Conservation (phyloP, 768 basidiomycete genomes). For the Termitomyces titanicus region DNA sequence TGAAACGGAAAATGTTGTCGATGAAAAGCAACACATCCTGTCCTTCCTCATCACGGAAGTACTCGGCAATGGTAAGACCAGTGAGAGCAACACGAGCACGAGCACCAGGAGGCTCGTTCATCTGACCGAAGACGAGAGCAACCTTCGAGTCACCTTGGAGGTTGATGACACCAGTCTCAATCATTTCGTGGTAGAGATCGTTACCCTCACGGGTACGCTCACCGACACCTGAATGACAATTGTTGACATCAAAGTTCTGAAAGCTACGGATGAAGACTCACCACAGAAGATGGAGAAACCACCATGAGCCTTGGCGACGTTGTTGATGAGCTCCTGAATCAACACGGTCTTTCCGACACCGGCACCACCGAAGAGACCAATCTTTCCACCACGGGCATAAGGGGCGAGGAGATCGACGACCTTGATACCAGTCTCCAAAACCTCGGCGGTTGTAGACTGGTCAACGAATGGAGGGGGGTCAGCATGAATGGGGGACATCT, state of each 20-base stretch:
- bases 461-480: conserved; percentile 97
- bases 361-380: conserved; percentile 99
- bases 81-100: conserved; percentile 99
- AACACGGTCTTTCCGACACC: conserved; percentile 99
- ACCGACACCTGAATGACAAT: conserved; percentile 74
- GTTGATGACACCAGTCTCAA: conserved; percentile 99
- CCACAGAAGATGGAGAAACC: conserved; percentile 99
- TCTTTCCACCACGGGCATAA: conserved; percentile 99
- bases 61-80: conserved; percentile 98
- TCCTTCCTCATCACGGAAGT: conserved; percentile 99
- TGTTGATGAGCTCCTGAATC: conserved; percentile 99
- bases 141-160: conserved; percentile 99
- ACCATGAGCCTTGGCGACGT: conserved; percentile 99
- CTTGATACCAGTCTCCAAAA: conserved; percentile 99
- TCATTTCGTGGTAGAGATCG: conserved; percentile 99
- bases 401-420: conserved; percentile 99
- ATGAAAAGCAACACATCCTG: conserved; percentile 99
- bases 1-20: conserved; percentile 99
- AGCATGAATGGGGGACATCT: conserved; percentile 90
- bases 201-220: conserved; percentile 99
- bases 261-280: conserved; percentile 26
- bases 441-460: conserved; percentile 98
- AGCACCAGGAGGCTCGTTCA: conserved; percentile 99
- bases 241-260: background rate
- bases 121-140: conserved; percentile 99